Evolutionary conservation across 805 yeast species (phyloP).

Genomic region (Cyberlindnera euphorbiiphila): DNA sequence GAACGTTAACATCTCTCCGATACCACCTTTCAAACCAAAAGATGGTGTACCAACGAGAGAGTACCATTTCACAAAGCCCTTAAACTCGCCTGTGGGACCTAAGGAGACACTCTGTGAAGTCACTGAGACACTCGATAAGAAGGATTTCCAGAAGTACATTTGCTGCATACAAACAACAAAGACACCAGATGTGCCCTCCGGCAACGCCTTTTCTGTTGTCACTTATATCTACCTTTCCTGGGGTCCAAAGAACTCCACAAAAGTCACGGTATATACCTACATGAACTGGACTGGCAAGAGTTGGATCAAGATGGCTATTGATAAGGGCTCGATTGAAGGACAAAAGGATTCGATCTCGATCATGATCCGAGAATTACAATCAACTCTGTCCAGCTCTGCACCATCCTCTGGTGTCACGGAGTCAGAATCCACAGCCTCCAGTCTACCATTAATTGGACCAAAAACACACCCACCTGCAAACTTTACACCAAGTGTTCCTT

Average conservation of each 20-base stretch:
- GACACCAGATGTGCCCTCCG: conserved; percentile 84
- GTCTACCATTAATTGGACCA: conserved; percentile 34
- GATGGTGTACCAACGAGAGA: conserved; percentile 36
- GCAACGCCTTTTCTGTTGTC: conserved; percentile 58
- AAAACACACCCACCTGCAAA: conserved; percentile 43
- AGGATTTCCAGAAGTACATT: conserved; percentile 44
- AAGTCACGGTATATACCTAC: conserved; percentile 46
- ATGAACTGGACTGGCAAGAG: conserved; percentile 74
- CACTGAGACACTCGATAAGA: conserved; percentile 52
- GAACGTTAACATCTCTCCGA: conserved; percentile 54
- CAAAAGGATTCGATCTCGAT: conserved; percentile 59
- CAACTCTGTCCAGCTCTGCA: conserved; percentile 16
- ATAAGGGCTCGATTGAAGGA: conserved; percentile 69
- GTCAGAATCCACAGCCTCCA: conserved; percentile 13
- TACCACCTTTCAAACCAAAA: conserved; percentile 36
- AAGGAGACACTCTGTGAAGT: conserved; percentile 68
- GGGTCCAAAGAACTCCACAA: conserved; percentile 56
- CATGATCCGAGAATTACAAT: conserved; percentile 34
- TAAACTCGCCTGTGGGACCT: conserved; percentile 69
- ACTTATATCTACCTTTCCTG: conserved; percentile 59
- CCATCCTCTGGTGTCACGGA: conserved; percentile 12
- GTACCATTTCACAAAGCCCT: conserved; percentile 60
- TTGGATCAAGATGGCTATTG: conserved; percentile 75
- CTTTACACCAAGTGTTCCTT: conserved; percentile 38
- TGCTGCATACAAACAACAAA: conserved; percentile 53